These are phyloP conservation scores for Hanseniaspora uvarum DNA, from an alignment of 1,139 yeast species.

Conservation along the genomic window DNA sequence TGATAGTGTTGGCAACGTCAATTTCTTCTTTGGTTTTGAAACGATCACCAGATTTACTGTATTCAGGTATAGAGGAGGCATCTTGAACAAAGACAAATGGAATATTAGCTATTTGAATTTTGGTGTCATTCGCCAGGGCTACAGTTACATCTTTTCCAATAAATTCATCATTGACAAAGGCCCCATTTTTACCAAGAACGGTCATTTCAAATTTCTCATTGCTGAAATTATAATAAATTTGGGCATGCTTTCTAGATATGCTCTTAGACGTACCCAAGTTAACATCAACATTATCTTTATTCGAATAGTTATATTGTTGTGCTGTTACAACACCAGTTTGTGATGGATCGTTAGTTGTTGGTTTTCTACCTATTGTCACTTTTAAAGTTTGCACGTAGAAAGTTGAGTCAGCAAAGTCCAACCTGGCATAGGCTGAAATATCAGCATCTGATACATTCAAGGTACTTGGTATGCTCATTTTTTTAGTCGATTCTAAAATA, in stretches of 20 bases:
- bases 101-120: slow-evolving; percentile 86
- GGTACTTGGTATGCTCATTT: neutral
- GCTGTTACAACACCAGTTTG: slow-evolving; percentile 15
- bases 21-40: slow-evolving; percentile 19
- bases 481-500: slow-evolving; percentile 5
- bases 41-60: slow-evolving; percentile 17
- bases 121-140: slow-evolving; percentile 68
- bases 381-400: slow-evolving; percentile 94
- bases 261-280: slow-evolving; percentile 87
- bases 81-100: slow-evolving; percentile 60
- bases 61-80: slow-evolving; percentile 13
- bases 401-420: slow-evolving; percentile 85
- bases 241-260: slow-evolving; percentile 85
- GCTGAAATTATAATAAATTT: slow-evolving; percentile 88
- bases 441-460: slow-evolving; percentile 32
- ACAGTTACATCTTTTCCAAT: slow-evolving; percentile 84
- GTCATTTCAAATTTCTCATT: slow-evolving; percentile 85
- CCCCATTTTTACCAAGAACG: slow-evolving; percentile 88
- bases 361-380: slow-evolving; percentile 75
- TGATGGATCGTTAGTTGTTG: slow-evolving; percentile 21
- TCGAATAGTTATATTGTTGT: slow-evolving; percentile 18
- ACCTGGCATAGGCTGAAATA: slow-evolving; percentile 85
- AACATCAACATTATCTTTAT: slow-evolving; percentile 59
- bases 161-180: slow-evolving; percentile 82
- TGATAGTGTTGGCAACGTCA: slow-evolving; percentile 20